Evolutionary conservation across 2,329 filamentous ascomycete species (phyloP).

Genomic region (Tolypocladium nubicola): DNA sequence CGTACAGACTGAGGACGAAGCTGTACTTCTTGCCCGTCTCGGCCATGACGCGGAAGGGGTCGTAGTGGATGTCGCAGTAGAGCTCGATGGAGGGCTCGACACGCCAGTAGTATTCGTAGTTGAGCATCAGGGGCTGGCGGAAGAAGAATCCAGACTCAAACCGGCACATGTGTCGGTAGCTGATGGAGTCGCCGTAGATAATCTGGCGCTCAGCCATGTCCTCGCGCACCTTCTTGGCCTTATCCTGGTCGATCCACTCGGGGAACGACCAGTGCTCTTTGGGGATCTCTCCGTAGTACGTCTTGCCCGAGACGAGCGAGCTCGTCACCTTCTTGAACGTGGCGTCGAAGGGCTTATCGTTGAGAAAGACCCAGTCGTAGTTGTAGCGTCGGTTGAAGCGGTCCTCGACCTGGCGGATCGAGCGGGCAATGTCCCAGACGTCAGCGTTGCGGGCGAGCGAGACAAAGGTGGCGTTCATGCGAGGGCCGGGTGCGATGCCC

Average conservation of each 20-base stretch:
- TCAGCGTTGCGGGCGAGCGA: conserved; percentile 89
- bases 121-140: conserved; percentile 82
- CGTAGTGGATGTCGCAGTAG: conserved; percentile 90
- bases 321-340: conserved; percentile 88
- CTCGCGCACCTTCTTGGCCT: conserved; percentile 79
- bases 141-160: conserved; percentile 99
- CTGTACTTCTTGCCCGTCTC: conserved; percentile 98
- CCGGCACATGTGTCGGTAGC: conserved; percentile 98
- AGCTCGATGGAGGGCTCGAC: conserved; percentile 96
- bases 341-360: conserved; percentile 88
- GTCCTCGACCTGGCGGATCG: conserved; percentile 93
- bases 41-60: conserved; percentile 93
- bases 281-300: conserved; percentile 82
- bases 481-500: conserved; percentile 50
- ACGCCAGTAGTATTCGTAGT: conserved; percentile 99
- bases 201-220: conserved; percentile 93
- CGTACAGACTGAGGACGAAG: conserved; percentile 89
- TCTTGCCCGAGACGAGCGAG: conserved; percentile 83
- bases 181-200: conserved; percentile 95
- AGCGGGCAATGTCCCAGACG: conserved; percentile 92
- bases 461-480: conserved; percentile 96
- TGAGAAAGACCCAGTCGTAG: conserved; percentile 99
- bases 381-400: conserved; percentile 95
- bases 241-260: conserved; percentile 89
- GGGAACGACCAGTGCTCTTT: conserved; percentile 97